phyloP scores from a whole-genome alignment of 2,329 filamentous ascomycete species.

The Lecanoromycetidae sp. region DNA sequence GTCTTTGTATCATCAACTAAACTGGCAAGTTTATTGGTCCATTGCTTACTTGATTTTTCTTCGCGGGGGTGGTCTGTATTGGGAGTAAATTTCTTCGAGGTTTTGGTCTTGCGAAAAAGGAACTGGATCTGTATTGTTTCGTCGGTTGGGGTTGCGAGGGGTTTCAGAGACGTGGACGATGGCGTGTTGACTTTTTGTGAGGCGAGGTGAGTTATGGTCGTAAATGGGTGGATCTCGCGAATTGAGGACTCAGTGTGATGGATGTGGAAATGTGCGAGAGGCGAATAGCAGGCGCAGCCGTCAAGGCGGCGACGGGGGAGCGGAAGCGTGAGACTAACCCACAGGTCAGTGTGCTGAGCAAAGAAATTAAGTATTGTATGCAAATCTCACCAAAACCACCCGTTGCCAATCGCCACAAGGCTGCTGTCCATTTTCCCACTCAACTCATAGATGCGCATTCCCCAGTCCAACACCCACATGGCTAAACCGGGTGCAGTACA shows the following conservation, averaged over 20 bases:
- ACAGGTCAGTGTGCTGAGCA: neutral
- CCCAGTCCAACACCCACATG: constrained; percentile 23
- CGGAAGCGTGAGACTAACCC: constrained; percentile 17
- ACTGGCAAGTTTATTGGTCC: constrained; percentile 18
- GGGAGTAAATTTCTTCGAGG: neutral
- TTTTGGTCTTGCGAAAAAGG: constrained; percentile 18
- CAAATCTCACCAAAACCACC: constrained; percentile 21
- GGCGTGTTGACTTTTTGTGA: constrained; percentile 14
- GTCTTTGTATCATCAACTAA: constrained; percentile 12
- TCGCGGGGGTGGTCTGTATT: neutral
- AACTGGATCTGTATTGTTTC: constrained; percentile 19
- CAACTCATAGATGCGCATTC: constrained; percentile 22
- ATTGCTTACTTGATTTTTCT: constrained; percentile 12
- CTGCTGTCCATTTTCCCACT: constrained; percentile 17
- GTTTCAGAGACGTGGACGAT: constrained; percentile 9
- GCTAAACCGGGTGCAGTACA: constrained; percentile 21
- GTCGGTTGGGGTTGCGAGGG: neutral
- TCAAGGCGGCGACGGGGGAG: constrained; percentile 20
- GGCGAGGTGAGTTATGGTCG: constrained; percentile 21
- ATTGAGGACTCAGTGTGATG: constrained; percentile 21
- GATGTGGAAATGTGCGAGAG: constrained; percentile 23
- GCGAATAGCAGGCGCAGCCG: constrained; percentile 22
- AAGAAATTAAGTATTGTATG: neutral
- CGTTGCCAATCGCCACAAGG: constrained; percentile 19
- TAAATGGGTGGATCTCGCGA: constrained; percentile 24